Conservation (phyloP, 2,329 filamentous ascomycete species). For the Microdochium trichocladiopsis region DNA sequence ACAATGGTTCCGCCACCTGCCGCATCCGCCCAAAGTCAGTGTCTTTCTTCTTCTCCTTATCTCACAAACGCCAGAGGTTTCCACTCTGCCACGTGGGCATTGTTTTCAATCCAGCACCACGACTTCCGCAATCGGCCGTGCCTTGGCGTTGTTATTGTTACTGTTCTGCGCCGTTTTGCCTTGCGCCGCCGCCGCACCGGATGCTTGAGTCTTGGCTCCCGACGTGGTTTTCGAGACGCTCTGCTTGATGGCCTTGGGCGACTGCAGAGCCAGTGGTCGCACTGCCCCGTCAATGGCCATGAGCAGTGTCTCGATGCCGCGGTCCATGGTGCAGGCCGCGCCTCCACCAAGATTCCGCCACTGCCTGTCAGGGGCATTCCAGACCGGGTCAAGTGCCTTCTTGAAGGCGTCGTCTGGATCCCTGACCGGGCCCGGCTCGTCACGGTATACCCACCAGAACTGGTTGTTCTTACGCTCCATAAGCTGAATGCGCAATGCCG, state of each 20-base stretch:
- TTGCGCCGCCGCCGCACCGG: slow-evolving; percentile 5
- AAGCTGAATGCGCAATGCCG: slow-evolving; percentile 47
- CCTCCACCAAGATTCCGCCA: slow-evolving; percentile 26
- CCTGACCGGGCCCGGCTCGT: slow-evolving; percentile 12
- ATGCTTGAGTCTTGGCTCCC: slow-evolving; percentile 1
- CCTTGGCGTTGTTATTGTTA: neutral
- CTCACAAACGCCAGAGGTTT: neutral
- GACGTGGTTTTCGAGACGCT: slow-evolving; percentile 9
- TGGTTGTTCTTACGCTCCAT: slow-evolving; percentile 36
- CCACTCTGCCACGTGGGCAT: too few relatives aligned
- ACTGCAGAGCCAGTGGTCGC: slow-evolving; percentile 22
- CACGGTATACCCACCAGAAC: slow-evolving; percentile 44
- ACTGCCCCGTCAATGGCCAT: slow-evolving; percentile 39
- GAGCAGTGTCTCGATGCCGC: slow-evolving; percentile 38
- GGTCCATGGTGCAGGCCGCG: slow-evolving; percentile 30
- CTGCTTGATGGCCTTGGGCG: slow-evolving; percentile 16
- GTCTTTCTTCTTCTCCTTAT: neutral
- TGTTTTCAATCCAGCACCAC: neutral
- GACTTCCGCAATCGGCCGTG: neutral
- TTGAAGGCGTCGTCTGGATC: slow-evolving; percentile 20
- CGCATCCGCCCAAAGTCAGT: slow-evolving; percentile 2
- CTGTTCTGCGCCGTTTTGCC: slow-evolving; percentile 11
- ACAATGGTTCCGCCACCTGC: slow-evolving; percentile 1
- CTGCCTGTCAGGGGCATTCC: slow-evolving; percentile 13
- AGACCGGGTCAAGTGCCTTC: slow-evolving; percentile 17